Percentiles rank a stretch among this genome's conserved stretches.
Evolutionary conservation across 331 rosid genomes (phyloP).

Genomic region (Malus hybrid): DNA sequence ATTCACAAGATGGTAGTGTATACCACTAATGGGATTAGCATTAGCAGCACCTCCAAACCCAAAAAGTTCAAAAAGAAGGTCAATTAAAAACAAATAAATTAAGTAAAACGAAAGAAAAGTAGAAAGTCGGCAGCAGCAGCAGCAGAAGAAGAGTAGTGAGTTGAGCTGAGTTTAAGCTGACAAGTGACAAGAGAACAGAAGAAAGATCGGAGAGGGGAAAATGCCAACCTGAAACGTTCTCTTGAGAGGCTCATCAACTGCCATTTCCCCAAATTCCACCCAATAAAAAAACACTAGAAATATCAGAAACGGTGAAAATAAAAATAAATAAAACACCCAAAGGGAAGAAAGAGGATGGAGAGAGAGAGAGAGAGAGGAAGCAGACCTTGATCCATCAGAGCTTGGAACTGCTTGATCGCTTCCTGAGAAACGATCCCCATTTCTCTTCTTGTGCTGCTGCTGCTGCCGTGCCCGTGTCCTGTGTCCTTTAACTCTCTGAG

Average conservation of each 20-base stretch:
- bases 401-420: constrained; percentile 47
- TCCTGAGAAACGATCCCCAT: constrained; percentile 66
- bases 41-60: background rate
- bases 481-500: no score
- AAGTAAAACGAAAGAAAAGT: background rate
- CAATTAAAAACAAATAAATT: background rate
- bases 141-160: background rate
- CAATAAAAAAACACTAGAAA: background rate
- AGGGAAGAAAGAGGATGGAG: background rate
- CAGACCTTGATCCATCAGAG: constrained; percentile 51
- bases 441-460: constrained; percentile 3
- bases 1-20: background rate
- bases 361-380: background rate
- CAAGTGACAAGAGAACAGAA: background rate
- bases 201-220: background rate
- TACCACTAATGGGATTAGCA: background rate
- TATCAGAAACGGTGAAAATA: background rate
- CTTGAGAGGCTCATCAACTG: constrained; percentile 67
- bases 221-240: constrained; percentile 64
- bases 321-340: background rate
- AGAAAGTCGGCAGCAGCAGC: background rate
- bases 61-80: background rate
- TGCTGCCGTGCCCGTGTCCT: background rate
- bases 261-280: constrained; percentile 15
- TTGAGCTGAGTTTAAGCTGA: background rate